Evolutionary conservation across 768 basidiomycete genomes (phyloP).

Genomic region (Collybia sordida): DNA sequence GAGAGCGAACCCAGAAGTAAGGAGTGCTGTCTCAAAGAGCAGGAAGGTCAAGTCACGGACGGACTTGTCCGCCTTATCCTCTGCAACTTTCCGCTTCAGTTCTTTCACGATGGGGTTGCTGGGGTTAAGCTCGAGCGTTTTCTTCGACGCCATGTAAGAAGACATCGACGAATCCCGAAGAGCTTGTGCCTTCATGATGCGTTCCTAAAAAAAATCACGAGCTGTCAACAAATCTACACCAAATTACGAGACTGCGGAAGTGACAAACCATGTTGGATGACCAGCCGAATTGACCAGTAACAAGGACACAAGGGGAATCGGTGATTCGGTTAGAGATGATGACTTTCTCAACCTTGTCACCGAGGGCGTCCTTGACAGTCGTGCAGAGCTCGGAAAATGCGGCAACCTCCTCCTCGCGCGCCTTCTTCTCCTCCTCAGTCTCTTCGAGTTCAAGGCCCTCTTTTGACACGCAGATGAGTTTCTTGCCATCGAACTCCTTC

Average conservation of each 20-base stretch:
- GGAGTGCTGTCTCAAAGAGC: constrained; percentile 94
- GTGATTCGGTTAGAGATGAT: constrained; percentile 96
- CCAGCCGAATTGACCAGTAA: constrained; percentile 99
- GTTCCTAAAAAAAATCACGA: constrained; percentile 50
- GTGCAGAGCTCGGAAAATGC: constrained; percentile 88
- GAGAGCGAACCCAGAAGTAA: constrained; percentile 93
- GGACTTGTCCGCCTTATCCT: constrained; percentile 98
- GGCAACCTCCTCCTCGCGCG: constrained; percentile 80
- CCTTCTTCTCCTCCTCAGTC: constrained; percentile 95
- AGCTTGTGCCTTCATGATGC: constrained; percentile 99
- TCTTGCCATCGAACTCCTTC: constrained; percentile 99
- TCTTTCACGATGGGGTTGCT: constrained; percentile 92
- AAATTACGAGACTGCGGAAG: background rate
- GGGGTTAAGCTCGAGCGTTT: constrained; percentile 97
- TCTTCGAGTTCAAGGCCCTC: constrained; percentile 99
- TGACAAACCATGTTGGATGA: constrained; percentile 91
- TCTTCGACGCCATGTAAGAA: constrained; percentile 98
- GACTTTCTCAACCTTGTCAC: constrained; percentile 99
- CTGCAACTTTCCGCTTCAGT: constrained; percentile 90
- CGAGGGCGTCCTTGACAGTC: constrained; percentile 96
- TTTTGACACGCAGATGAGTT: constrained; percentile 96
- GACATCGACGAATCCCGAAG: constrained; percentile 97
- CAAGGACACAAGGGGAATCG: constrained; percentile 95
- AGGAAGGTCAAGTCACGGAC: constrained; percentile 96
- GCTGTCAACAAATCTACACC: background rate